Evolutionary conservation across 371 early-diverging fungal species (phyloP).

Genomic region (Mucor racemosus): DNA sequence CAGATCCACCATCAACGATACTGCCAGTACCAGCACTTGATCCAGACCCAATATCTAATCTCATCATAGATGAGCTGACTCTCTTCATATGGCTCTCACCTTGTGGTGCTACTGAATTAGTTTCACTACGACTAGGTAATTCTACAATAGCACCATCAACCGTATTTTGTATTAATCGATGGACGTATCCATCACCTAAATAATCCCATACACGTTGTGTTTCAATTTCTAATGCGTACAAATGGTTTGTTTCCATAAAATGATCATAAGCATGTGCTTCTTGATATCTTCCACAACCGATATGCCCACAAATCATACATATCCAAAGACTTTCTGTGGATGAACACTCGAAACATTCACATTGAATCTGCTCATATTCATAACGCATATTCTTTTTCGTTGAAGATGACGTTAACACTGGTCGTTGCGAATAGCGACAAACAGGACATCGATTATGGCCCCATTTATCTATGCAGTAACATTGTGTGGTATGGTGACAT

Average conservation of each 20-base stretch:
- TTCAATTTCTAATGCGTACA: slow-evolving; percentile 91
- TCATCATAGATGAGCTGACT: not conserved
- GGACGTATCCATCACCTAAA: slow-evolving; percentile 93
- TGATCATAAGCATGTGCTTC: slow-evolving; percentile 87
- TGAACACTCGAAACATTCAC: slow-evolving; percentile 75
- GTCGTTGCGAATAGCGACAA: slow-evolving; percentile 80
- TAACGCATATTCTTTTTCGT: not conserved
- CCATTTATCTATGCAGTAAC: slow-evolving; percentile 89
- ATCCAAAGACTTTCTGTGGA: slow-evolving; percentile 84
- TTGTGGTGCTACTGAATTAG: not conserved
- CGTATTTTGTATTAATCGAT: slow-evolving; percentile 87
- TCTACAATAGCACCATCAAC: slow-evolving; percentile 92
- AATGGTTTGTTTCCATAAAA: slow-evolving; percentile 78
- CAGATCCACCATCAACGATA: not conserved
- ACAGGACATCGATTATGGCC: slow-evolving; percentile 91
- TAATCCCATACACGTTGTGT: slow-evolving; percentile 98
- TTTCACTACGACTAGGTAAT: slow-evolving; percentile 54
- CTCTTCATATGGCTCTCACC: not conserved
- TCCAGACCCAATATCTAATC: not conserved
- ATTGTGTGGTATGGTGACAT: slow-evolving; percentile 95
- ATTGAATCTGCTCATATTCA: slow-evolving; percentile 34
- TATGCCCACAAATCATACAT: slow-evolving; percentile 92
- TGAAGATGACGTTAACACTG: slow-evolving; percentile 21
- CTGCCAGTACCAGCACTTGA: not conserved
- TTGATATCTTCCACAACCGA: slow-evolving; percentile 83